Evolutionary conservation across 2,329 filamentous ascomycete genomes (phyloP).

Genomic region (Calonectria montana): DNA sequence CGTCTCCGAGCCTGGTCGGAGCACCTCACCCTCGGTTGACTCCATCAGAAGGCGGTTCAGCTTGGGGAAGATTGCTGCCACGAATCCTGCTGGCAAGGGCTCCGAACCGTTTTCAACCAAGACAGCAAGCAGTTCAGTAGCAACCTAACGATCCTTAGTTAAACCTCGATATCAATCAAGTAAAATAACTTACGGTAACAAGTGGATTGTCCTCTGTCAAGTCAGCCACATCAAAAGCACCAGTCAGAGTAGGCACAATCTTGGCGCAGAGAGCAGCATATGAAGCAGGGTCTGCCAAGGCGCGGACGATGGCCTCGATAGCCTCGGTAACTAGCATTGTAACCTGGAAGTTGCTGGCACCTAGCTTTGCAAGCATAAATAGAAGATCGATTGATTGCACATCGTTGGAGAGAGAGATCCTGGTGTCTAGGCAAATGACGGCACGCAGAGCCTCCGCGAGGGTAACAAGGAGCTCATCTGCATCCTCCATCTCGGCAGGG

Average conservation of each 20-base stretch:
- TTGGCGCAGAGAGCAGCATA: constrained; percentile 86
- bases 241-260: constrained; percentile 87
- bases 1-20: constrained; percentile 86
- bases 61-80: constrained; percentile 87
- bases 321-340: constrained; percentile 88
- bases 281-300: constrained; percentile 73
- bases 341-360: constrained; percentile 90
- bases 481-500: constrained; percentile 84
- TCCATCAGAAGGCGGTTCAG: constrained; percentile 84
- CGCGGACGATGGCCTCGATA: constrained; percentile 86
- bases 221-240: constrained; percentile 88
- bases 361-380: constrained; percentile 89
- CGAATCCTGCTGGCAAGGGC: constrained; percentile 87
- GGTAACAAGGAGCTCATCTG: constrained; percentile 91
- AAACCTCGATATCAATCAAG: not conserved
- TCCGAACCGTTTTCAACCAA: constrained; percentile 85
- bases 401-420: constrained; percentile 77
- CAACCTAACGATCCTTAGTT: constrained; percentile 63
- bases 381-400: constrained; percentile 83
- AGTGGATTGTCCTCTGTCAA: constrained; percentile 87
- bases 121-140: constrained; percentile 84
- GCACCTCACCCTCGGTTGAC: constrained; percentile 86
- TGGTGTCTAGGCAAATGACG: constrained; percentile 82
- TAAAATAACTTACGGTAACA: constrained; percentile 69
- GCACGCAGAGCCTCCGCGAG: constrained; percentile 88